These are phyloP conservation scores for Mycena rebaudengoi DNA, from an alignment of 768 basidiomycete genomes.

Conservation along the genomic window DNA sequence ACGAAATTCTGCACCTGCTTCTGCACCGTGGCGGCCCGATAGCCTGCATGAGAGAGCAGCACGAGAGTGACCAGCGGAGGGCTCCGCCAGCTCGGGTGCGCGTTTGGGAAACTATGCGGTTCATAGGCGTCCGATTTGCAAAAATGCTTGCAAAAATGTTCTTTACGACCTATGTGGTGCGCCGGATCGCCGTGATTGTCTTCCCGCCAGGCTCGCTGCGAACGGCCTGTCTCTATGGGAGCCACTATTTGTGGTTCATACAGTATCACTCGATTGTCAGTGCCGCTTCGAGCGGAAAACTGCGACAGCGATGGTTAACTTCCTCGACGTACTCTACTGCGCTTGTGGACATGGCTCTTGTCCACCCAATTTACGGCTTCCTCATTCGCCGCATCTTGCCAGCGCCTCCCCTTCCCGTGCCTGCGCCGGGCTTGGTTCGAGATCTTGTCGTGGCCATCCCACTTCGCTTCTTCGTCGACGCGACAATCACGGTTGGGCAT, in stretches of 20 bases:
- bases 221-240: neutral
- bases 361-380: neutral
- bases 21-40: neutral
- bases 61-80: neutral
- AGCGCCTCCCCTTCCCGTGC: neutral
- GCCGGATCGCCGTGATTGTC: neutral
- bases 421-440: neutral
- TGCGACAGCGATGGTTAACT: slow-evolving; percentile 1
- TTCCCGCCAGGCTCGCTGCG: neutral
- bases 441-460: slow-evolving; percentile 1
- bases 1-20: neutral
- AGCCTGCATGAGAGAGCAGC: neutral
- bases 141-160: neutral
- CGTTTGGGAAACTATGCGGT: neutral
- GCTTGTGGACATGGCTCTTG: neutral
- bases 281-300: neutral
- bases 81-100: neutral
- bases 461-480: neutral
- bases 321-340: neutral
- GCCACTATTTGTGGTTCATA: slow-evolving; percentile 1
- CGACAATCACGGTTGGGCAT: neutral
- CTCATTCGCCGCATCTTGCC: neutral
- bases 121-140: neutral
- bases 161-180: neutral
- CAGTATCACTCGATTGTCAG: neutral